Conservation (phyloP, 1,284 basidiomycete genomes). For the Sporisorium scitamineum region DNA sequence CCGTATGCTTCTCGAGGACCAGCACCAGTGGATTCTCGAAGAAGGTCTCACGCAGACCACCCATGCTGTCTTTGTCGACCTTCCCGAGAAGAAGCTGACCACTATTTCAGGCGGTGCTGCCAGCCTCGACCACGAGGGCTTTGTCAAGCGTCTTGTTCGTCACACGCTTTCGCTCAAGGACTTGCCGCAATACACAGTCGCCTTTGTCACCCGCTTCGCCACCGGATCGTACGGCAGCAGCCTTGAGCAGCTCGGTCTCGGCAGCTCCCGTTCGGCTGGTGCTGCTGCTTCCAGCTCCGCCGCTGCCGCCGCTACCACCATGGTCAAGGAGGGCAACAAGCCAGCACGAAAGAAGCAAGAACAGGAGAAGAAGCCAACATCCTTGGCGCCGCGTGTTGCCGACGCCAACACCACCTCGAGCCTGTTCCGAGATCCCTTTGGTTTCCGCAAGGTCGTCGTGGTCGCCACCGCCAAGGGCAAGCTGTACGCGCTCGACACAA, state of each 20-base stretch:
- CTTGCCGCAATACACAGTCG: slow-evolving; percentile 78
- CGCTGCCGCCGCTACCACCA: slow-evolving; percentile 32
- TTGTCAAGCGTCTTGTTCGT: slow-evolving; percentile 70
- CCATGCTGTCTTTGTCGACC: slow-evolving; percentile 76
- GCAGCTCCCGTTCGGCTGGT: slow-evolving; percentile 8
- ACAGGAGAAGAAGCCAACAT: slow-evolving; percentile 36
- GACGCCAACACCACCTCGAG: slow-evolving; percentile 38
- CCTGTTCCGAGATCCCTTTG: slow-evolving; percentile 77
- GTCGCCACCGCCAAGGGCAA: slow-evolving; percentile 80
- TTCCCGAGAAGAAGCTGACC: slow-evolving; percentile 77
- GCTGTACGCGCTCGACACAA: slow-evolving; percentile 84
- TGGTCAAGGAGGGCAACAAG: slow-evolving; percentile 46
- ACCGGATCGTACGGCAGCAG: slow-evolving; percentile 77
- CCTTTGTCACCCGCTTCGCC: slow-evolving; percentile 79
- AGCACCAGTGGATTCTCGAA: slow-evolving; percentile 82
- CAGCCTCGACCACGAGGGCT: slow-evolving; percentile 72
- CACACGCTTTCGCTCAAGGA: slow-evolving; percentile 72
- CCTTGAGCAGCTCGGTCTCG: slow-evolving; percentile 65
- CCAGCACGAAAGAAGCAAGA: slow-evolving; percentile 31
- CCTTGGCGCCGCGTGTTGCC: slow-evolving; percentile 52
- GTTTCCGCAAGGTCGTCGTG: slow-evolving; percentile 86
- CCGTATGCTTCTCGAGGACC: slow-evolving; percentile 79
- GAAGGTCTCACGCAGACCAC: slow-evolving; percentile 80
- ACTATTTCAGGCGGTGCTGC: slow-evolving; percentile 36
- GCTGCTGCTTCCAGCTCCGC: slow-evolving; percentile 11